Percentiles rank a stretch among this genome's conserved stretches.
Conservation (phyloP, 352 stramenopile species). For the Phytophthora pistaciae region DNA sequence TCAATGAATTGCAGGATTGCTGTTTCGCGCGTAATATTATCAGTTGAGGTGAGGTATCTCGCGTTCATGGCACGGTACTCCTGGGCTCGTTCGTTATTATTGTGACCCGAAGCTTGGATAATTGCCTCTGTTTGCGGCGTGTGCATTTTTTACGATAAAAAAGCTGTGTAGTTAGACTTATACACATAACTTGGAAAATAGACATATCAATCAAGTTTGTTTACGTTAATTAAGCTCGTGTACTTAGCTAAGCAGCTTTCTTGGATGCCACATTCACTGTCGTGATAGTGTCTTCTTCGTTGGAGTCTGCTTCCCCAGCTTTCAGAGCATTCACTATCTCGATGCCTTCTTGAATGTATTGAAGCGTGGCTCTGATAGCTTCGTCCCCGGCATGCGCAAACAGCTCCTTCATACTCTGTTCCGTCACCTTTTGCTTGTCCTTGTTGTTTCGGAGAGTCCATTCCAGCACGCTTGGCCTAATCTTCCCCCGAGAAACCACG, state of each 20-base stretch:
- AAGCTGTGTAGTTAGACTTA: no score
- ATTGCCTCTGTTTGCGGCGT: no score
- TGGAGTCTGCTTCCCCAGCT: neutral
- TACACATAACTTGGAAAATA: no score
- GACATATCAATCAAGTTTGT: no score
- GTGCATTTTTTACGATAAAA: no score
- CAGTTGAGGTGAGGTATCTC: no score
- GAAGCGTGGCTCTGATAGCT: slow-evolving; percentile 16
- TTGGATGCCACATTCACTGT: neutral
- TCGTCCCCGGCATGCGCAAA: slow-evolving; percentile 1
- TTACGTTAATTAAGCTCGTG: no score
- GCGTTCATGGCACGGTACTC: no score
- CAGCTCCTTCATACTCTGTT: neutral
- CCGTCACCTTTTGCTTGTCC: neutral
- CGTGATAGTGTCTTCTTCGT: neutral
- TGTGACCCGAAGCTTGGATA: no score
- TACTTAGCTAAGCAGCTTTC: neutral
- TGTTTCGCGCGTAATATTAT: no score
- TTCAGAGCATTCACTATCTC: slow-evolving; percentile 15
- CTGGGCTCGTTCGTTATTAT: no score
- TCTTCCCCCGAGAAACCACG: slow-evolving; percentile 24
- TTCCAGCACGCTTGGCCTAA: slow-evolving; percentile 20
- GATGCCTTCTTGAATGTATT: slow-evolving; percentile 26
- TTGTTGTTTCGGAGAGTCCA: neutral
- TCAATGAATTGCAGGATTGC: neutral